Evolutionary conservation across 2,329 filamentous ascomycete genomes (phyloP), one percentile per base, ranked within the genome.

Genomic region (Geosmithia morbida): DNA sequence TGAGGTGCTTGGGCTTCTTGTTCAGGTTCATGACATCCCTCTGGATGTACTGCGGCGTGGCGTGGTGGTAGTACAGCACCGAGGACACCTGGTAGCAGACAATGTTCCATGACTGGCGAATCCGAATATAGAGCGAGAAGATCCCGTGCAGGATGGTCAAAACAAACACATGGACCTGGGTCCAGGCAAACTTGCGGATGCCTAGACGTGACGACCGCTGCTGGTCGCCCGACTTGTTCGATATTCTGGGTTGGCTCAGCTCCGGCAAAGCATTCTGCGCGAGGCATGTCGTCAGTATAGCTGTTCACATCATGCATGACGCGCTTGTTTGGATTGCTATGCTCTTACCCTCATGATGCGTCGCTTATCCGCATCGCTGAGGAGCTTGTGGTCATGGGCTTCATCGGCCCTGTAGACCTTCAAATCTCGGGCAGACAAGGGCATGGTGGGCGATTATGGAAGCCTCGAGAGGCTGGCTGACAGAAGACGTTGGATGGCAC

Each of bases 61-160:
- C 85, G 64, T 98, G 92, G 67, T 98, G 94, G 68, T 98, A 92
- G 63, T 90, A 89, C 48, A 94, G 72, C 51, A 97, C 76, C 10
- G 87, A 85, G 47, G 87, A 77, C 52, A 90, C 69, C 50, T 85
- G 81, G 61, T 92, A 85, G 54, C 80, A 71, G 45, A 94, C 74
- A 8, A 83, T 77, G 61, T 90, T 83, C 67, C 87, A 92, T 48
- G 80, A 78, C 59, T 87, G 81, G 49, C 89, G 81, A 49, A 87
- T 66, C 52, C 88, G 84, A 54, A 96, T 83, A 62, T 92, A 94
- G 53, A 97, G 69, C 7, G 87, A 90, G 67, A 95, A 97, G 54
- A 95, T 61, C 51, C 83, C 75, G 58, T 95, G 87, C 54, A 90
- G 70, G 48, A 85, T 57, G 50, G 75, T 72, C 63, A 83, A 88